These are phyloP conservation scores for Komagataella populi DNA, from an alignment of 805 yeast genomes.

Conservation along the genomic window DNA sequence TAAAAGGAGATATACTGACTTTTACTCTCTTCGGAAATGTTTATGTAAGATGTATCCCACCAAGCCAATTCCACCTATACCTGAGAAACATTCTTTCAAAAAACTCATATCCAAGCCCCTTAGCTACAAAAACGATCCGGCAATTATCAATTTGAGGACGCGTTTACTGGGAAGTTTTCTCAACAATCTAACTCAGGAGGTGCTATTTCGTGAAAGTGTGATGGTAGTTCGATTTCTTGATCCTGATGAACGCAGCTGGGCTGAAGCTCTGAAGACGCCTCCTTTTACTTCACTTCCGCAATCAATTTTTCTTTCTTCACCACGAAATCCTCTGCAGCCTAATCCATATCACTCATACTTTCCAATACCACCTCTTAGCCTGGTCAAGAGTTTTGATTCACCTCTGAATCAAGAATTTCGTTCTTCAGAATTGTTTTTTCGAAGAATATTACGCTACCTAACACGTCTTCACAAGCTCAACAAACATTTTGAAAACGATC, in stretches of 20 bases:
- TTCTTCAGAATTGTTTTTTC: constrained; percentile 13
- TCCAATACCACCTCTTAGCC: constrained; percentile 24
- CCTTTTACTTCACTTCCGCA: constrained; percentile 30
- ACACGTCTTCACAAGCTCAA: constrained; percentile 21
- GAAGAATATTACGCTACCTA: constrained; percentile 6
- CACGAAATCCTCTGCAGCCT: constrained; percentile 35
- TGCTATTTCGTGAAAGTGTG: constrained; percentile 20
- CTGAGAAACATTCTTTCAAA: constrained; percentile 57
- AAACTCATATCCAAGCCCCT: constrained; percentile 17
- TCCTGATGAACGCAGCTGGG: constrained; percentile 36
- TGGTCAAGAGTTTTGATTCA: constrained; percentile 14
- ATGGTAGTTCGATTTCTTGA: constrained; percentile 34
- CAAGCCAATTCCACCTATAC: constrained; percentile 90
- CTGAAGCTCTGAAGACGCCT: constrained; percentile 22
- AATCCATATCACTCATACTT: constrained; percentile 37
- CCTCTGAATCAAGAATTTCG: constrained; percentile 10
- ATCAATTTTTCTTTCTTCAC: constrained; percentile 33
- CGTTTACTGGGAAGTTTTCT: constrained; percentile 31
- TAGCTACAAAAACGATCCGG: constrained; percentile 15
- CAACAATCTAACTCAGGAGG: constrained; percentile 21
- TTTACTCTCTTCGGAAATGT: constrained; percentile 64
- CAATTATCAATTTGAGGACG: constrained; percentile 31
- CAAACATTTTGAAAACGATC: constrained; percentile 24
- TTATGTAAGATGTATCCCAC: constrained; percentile 69
- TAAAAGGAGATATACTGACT: constrained; percentile 83